A percentile compares a stretch with the other conserved stretches of the same genome.
phyloP scores from a whole-genome alignment of 75 land plant species.

The Pinus taeda region DNA sequence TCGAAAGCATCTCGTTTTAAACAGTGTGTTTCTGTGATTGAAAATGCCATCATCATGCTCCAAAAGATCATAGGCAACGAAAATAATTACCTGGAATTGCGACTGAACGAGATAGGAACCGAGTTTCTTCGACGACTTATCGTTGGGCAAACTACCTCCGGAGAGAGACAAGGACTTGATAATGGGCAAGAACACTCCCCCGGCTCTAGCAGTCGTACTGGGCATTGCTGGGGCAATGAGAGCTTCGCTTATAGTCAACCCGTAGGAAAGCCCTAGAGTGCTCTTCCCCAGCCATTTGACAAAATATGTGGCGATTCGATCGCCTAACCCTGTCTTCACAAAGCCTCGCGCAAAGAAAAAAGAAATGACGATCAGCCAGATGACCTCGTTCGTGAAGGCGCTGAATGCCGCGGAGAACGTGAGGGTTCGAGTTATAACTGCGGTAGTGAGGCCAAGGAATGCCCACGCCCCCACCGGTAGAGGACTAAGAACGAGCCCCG shows the following conservation, averaged over 20 bases:
- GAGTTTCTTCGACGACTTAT: slow-evolving; percentile 68
- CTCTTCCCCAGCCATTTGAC: slow-evolving; percentile 96
- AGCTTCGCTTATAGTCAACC: slow-evolving; percentile 81
- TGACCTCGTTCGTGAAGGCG: slow-evolving; percentile 96
- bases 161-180: slow-evolving; percentile 87
- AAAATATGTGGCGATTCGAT: slow-evolving; percentile 91
- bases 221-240: slow-evolving; percentile 99
- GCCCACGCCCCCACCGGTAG: slow-evolving; percentile 99
- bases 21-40: too few species aligned
- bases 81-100: slow-evolving; percentile 71
- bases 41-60: too few species aligned
- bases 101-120: slow-evolving; percentile 71
- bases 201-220: slow-evolving; percentile 97
- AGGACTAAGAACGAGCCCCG: slow-evolving; percentile 82
- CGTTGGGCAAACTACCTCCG: slow-evolving; percentile 69
- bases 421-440: slow-evolving; percentile 73
- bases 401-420: slow-evolving; percentile 77
- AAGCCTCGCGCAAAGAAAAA: slow-evolving; percentile 99
- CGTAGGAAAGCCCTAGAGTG: slow-evolving; percentile 93
- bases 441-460: slow-evolving; percentile 69
- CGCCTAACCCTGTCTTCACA: slow-evolving; percentile 95
- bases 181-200: slow-evolving; percentile 96
- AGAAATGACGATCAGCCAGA: slow-evolving; percentile 97
- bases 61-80: background rate
- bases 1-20: too few species aligned